A percentile compares a stretch with the other conserved stretches of the same genome.
Conservation (phyloP, 305 asterid genomes). For the Rubia peregrina region DNA sequence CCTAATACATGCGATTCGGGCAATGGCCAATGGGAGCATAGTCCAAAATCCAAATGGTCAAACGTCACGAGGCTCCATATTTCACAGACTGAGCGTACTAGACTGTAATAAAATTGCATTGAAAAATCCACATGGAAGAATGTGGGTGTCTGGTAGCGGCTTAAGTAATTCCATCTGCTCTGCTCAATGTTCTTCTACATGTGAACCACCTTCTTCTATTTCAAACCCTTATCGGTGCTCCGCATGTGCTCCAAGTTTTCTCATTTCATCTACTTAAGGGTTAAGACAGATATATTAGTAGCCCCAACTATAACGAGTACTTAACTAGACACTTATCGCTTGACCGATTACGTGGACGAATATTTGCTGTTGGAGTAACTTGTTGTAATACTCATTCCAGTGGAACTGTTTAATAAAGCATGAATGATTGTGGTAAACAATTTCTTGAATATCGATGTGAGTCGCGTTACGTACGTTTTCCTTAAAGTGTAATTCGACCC, state of each 20-base stretch:
- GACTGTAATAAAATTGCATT: background rate
- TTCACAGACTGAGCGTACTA: background rate
- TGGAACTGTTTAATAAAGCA: too few species aligned
- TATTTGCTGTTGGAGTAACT: too few species aligned
- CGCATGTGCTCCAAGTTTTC: constrained; percentile 60
- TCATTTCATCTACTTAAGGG: background rate
- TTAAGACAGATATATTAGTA: too few species aligned
- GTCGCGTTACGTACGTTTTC: too few species aligned
- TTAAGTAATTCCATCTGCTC: constrained; percentile 38
- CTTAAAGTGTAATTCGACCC: too few species aligned
- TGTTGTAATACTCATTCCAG: too few species aligned
- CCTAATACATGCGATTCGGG: background rate
- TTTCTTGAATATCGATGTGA: too few species aligned
- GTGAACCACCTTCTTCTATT: constrained; percentile 47
- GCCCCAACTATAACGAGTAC: too few species aligned
- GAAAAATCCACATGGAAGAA: constrained; percentile 28
- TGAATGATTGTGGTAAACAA: too few species aligned
- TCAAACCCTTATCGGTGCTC: constrained; percentile 42
- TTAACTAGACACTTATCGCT: too few species aligned
- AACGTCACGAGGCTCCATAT: background rate
- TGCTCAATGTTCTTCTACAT: constrained; percentile 31
- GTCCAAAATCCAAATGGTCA: background rate
- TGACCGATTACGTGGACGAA: too few species aligned
- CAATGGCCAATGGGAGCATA: constrained; percentile 1
- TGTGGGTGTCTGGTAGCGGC: constrained; percentile 25